Evolutionary conservation across 1,139 yeast species (phyloP), one percentile per base, ranked within the genome.

Genomic region (Geotrichum europaeum): DNA sequence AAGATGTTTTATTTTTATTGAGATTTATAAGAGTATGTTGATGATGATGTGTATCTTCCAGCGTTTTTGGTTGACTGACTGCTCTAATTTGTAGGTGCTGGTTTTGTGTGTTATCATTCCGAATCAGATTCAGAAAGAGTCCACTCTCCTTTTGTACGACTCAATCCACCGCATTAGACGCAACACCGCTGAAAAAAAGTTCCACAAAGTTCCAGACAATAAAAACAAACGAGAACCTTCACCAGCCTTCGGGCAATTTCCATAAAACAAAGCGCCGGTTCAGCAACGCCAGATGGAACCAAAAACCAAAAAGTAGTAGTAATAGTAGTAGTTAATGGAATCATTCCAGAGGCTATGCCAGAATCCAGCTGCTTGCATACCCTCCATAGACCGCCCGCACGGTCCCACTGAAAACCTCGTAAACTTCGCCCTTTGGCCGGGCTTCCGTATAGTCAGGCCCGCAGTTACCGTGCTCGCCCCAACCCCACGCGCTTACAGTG

Each of bases 401-500:
- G 10, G 49, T 4, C 25, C 43, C 18, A 34, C 25, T 13, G 51
- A 32, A 7, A n/a, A 59, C 49, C 25, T 36, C 47, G 51, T 25
- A 34, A n/a, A 53, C 50, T 55, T 43, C 36, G 24, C 57, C 49
- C 57, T 49, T 40, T 30, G 40, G 51, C 13, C 51, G 20, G 49
- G 15, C 49, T 43, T 61, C 56, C 49, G 49, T n/a, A 61, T 65
- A 59, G 67, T 72, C 73, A 1, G 64, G 65, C 0, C 98, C 98
- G 74, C 98, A 92, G 70, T 94, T 94, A 0, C 99, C 98, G 71
- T 94, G 99, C 70, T 94, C 99, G 30, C 97, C 97, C 99, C 99
- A 94, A 0, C 99, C 99, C 98, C 98, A 94, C 2, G 92, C 81
- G 60, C 70, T 76, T 0, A 89, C 84, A 5, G 66, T 63, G 10